These are phyloP conservation scores for Parascedosporium putredinis DNA, from an alignment of 2,329 filamentous ascomycete genomes.

Conservation along the genomic window DNA sequence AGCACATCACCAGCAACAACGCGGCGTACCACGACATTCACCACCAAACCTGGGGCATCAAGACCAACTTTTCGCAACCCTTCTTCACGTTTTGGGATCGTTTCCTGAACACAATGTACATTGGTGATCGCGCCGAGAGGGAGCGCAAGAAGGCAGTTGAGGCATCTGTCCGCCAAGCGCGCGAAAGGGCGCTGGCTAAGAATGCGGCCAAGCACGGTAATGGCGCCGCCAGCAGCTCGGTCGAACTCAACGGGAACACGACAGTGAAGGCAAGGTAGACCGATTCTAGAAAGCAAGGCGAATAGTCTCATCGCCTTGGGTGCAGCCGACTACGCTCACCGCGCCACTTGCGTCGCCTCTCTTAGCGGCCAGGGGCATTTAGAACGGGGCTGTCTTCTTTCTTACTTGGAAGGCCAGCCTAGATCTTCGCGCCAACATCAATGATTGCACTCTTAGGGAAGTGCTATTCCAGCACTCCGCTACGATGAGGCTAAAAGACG, in stretches of 20 bases:
- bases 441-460: too few species aligned
- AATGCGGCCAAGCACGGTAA: neutral
- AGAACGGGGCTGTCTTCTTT: constrained; percentile 16
- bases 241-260: neutral
- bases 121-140: constrained; percentile 42
- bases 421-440: too few species aligned
- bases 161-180: neutral
- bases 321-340: neutral
- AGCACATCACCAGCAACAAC: constrained; percentile 88
- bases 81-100: constrained; percentile 96
- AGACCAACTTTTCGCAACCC: constrained; percentile 83
- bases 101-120: constrained; percentile 72
- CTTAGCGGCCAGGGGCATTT: constrained; percentile 9
- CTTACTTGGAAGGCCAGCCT: too few species aligned
- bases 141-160: constrained; percentile 14
- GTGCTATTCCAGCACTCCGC: too few species aligned
- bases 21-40: constrained; percentile 96
- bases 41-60: constrained; percentile 98
- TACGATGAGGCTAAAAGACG: too few species aligned
- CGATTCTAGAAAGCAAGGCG: neutral
- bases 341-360: neutral
- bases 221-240: neutral
- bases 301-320: neutral
- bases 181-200: neutral
- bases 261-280: neutral